Evolutionary conservation across 306 rosid species (phyloP), one percentile per base, ranked within the genome.

Genomic region (Mimosa pudica): DNA sequence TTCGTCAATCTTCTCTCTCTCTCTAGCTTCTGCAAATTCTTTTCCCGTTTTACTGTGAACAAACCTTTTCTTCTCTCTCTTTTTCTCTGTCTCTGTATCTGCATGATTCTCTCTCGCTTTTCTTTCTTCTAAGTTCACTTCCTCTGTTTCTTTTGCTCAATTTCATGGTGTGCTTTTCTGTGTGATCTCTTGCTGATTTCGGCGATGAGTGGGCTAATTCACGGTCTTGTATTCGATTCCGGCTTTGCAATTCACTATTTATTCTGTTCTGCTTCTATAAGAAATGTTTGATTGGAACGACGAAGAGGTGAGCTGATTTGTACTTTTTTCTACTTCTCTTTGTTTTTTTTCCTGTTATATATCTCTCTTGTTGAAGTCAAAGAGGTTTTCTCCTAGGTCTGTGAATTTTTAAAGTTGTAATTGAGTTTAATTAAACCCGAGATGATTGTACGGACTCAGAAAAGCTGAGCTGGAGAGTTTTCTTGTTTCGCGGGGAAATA

Each of bases 281-380:
- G 86, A 84, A 70, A 92, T 92, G 97, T 91, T 91, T 91, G 93
- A 91, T 78, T 91, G 96, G 96, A 86, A 83, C 96, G 93, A 89
- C 78, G 87, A 89, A 75, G 99, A 93, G 93, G 99, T 93, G 71
- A 63, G 82, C 65, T 55, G 4, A 6, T 10, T 58, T 61, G 16
- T 16, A 46, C 16, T 1, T 62, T 24, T 16, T 38, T 38, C 42
- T 38, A 2, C 42, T 38, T 38, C 42, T 38, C 5, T 5, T 38
- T 32, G 6, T 32, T 32, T 1, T 30, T 30, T 60, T 60, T 60
- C 24, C 24, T 18, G 64, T 8, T 61, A 14, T 2, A 30, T 33
- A 24, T 60, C 65, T 20, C 20, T 77, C 8, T 20, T 12, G 47
- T 67, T 68, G 48, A 20, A 8, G 41, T 20, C n/a, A 60, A 7